A percentile compares a stretch with the other conserved stretches of the same genome.
These are phyloP conservation scores for Fusarium pseudocircinatum DNA, from an alignment of 2,329 filamentous ascomycete genomes.

Conservation along the genomic window DNA sequence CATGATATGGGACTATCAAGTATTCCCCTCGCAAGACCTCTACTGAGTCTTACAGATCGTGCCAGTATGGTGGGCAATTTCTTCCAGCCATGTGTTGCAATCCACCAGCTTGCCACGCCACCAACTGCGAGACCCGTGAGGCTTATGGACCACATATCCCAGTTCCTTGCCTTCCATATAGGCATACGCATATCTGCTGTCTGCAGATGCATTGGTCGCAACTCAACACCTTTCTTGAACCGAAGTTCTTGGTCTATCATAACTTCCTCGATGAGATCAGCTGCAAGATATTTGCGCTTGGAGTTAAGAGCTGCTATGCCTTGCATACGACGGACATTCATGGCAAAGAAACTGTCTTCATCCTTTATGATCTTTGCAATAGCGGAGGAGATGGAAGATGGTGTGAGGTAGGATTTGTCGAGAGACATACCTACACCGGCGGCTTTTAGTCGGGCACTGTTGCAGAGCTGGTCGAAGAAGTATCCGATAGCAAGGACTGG, in stretches of 20 bases:
- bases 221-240: conserved; percentile 22
- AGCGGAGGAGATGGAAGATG: conserved; percentile 45
- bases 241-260: conserved; percentile 49
- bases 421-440: conserved; percentile 50
- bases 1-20: background rate
- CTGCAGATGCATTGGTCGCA: conserved; percentile 54
- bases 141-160: conserved; percentile 48
- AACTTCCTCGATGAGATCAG: conserved; percentile 55
- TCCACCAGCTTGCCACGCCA: conserved; percentile 32
- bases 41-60: background rate
- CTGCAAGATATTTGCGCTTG: conserved; percentile 50
- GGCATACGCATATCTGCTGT: conserved; percentile 56
- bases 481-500: conserved; percentile 50
- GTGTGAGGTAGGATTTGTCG: conserved; percentile 50
- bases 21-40: background rate
- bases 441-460: conserved; percentile 47
- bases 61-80: conserved; percentile 17
- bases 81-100: conserved; percentile 25
- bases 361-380: conserved; percentile 44
- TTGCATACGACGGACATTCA: conserved; percentile 50
- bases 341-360: conserved; percentile 41
- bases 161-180: conserved; percentile 50
- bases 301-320: conserved; percentile 51
- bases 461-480: conserved; percentile 55
- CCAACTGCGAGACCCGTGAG: conserved; percentile 18